Evolutionary conservation across 306 rosid species (phyloP).

Genomic region (Casuarina equisetifolia): DNA sequence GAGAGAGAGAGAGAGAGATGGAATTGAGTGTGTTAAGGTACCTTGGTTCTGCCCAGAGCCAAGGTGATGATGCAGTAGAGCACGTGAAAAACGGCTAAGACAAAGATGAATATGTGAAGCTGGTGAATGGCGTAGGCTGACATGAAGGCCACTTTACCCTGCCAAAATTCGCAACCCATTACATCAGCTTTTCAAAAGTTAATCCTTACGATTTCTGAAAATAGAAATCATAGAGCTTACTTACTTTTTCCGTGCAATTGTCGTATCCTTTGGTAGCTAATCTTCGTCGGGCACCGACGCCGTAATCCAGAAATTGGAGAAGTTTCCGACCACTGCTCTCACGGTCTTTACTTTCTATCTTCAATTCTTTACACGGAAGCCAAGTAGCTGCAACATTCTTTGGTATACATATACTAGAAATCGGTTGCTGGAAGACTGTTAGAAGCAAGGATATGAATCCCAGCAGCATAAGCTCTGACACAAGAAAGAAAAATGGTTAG

Average conservation of each 20-base stretch:
- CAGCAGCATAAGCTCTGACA: constrained; percentile 55
- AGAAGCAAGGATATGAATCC: constrained; percentile 55
- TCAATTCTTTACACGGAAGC: constrained; percentile 38
- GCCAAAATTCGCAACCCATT: constrained; percentile 16
- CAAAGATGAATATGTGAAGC: constrained; percentile 85
- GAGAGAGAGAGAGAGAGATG: background rate
- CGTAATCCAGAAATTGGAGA: constrained; percentile 24
- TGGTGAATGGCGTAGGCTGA: constrained; percentile 90
- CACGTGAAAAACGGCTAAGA: constrained; percentile 64
- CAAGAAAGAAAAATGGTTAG: constrained; percentile 13
- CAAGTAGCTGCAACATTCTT: constrained; percentile 38
- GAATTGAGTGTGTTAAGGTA: constrained; percentile 2
- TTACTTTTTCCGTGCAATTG: constrained; percentile 23
- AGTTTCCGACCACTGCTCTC: constrained; percentile 24
- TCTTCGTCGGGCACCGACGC: constrained; percentile 31
- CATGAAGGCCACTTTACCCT: constrained; percentile 69
- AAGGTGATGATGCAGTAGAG: constrained; percentile 64
- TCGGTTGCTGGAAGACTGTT: constrained; percentile 29
- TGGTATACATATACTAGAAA: constrained; percentile 38
- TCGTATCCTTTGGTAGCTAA: constrained; percentile 37
- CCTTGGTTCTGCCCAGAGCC: constrained; percentile 72
- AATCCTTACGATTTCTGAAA: background rate
- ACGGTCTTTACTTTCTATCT: too few species aligned
- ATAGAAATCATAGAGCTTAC: background rate
- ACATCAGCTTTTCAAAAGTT: too few species aligned